Evolutionary conservation across 441 rosid species (phyloP).

Genomic region (Gossypium lobatum): DNA sequence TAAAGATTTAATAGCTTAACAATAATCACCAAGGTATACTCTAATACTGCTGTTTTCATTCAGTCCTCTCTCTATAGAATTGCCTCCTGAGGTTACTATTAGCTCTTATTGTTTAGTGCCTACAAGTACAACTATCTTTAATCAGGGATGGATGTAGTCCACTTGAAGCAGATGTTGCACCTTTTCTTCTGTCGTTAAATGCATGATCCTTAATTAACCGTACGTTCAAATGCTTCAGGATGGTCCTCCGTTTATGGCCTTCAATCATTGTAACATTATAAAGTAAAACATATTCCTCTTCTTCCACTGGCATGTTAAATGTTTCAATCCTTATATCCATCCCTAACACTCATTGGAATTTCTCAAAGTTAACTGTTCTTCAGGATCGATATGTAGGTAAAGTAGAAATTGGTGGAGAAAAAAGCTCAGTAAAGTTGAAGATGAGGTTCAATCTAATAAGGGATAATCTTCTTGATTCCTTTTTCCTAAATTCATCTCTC

Average conservation of each 20-base stretch:
- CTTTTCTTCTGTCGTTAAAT: not conserved
- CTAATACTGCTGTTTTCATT: not conserved
- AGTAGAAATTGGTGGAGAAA: conserved; percentile 53
- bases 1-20: not conserved
- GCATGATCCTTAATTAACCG: not conserved
- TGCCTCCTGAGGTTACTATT: not conserved
- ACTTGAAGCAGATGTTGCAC: not conserved
- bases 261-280: not conserved
- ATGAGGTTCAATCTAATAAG: conserved; percentile 44
- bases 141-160: not conserved
- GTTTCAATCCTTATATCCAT: conserved; percentile 13
- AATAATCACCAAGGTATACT: not conserved
- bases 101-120: not conserved
- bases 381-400: conserved; percentile 49
- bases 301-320: conserved; percentile 14
- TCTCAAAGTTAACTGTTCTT: conserved; percentile 31
- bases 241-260: not conserved
- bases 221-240: not conserved
- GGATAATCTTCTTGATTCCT: conserved; percentile 32
- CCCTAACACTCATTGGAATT: conserved; percentile 17
- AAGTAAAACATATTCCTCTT: conserved; percentile 2
- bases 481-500: conserved; percentile 8
- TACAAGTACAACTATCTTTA: not conserved
- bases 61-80: not conserved
- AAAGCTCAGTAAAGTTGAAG: conserved; percentile 52